Evolutionary conservation across 2,329 filamentous ascomycete species (phyloP), one percentile per base, ranked within the genome.

Genomic region (Curvularia sp.): DNA sequence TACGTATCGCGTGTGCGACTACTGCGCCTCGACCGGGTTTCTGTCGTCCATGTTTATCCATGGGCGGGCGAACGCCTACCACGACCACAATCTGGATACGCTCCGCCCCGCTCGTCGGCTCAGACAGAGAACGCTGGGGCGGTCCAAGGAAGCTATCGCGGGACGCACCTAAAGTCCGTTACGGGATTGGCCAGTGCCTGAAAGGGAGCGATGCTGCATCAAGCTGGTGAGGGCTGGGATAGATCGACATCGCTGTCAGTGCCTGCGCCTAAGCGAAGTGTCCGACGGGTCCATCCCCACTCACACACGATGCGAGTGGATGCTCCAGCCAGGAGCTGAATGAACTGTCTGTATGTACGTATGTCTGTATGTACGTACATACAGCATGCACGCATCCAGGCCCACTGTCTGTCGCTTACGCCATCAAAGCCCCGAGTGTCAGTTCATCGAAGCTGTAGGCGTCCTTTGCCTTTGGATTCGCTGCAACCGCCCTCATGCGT

Each of bases 81-180:
- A 38, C 32, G 27, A 38, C n/a, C 43, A 55, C 34, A 43, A 53
- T 57, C 53, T 49, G 49, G 53, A 53, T 27, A 38, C 39, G 43
- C 57, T 47, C 57, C 47, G 52, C 49, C 30, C 43, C 32, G 32
- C 46, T 49, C 13, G 30, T 23, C 52, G 51, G 53, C 55, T 57
- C 59, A 57, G 61, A 63, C 62, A 64, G 58, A 60, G 54, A 50
- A 54, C 47, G 30, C 46, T 38, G 46, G 46, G 32, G 32, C 46
- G 32, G 55, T 56, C 54, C 39, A 52, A 47, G 61, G 66, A 60
- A 67, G 66, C 64, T 68, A 68, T 69, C 63, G 60, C 66, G 65
- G 69, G 60, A 70, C 64, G 69, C 64, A 64, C 69, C 63, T 71
- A 71, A 65, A 66, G 67, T 64, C 71, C 68, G 70, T 56, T 51